phyloP scores from a whole-genome alignment of 2,329 filamentous ascomycete species.

The Fusarium nelsonii region DNA sequence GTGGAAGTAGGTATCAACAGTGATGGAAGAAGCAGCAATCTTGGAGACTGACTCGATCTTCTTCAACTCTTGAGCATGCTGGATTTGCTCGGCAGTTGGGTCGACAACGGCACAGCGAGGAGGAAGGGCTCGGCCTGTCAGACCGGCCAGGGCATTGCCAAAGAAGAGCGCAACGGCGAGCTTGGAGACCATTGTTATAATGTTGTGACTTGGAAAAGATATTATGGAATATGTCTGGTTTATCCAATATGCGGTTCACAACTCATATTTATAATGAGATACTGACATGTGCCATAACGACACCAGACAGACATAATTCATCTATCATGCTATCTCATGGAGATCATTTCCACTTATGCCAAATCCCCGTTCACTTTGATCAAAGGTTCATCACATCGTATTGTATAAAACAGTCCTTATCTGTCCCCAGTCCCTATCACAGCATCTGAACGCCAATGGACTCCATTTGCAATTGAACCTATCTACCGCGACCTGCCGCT shows the following conservation, averaged over 20 bases:
- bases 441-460: neutral
- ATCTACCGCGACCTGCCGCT: constrained; percentile 16
- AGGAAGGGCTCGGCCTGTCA: constrained; percentile 5
- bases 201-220: neutral
- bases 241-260: neutral
- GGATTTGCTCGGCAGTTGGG: constrained; percentile 27
- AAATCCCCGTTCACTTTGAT: constrained; percentile 10
- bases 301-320: neutral
- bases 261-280: constrained; percentile 11
- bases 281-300: rapidly evolving
- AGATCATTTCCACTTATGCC: constrained; percentile 18
- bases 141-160: constrained; percentile 22
- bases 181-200: constrained; percentile 33
- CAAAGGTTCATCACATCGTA: constrained; percentile 18
- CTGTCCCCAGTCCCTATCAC: neutral
- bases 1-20: constrained; percentile 45
- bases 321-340: neutral
- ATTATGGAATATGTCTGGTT: too few species aligned
- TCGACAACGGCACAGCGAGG: constrained; percentile 31
- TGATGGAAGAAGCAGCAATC: constrained; percentile 22
- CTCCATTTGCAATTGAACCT: neutral
- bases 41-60: constrained; percentile 22
- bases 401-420: neutral
- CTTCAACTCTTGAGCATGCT: constrained; percentile 13
- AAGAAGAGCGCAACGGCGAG: constrained; percentile 20